phyloP scores from a whole-genome alignment of 2,329 filamentous ascomycete species.

The Byssochlamys sp. region DNA sequence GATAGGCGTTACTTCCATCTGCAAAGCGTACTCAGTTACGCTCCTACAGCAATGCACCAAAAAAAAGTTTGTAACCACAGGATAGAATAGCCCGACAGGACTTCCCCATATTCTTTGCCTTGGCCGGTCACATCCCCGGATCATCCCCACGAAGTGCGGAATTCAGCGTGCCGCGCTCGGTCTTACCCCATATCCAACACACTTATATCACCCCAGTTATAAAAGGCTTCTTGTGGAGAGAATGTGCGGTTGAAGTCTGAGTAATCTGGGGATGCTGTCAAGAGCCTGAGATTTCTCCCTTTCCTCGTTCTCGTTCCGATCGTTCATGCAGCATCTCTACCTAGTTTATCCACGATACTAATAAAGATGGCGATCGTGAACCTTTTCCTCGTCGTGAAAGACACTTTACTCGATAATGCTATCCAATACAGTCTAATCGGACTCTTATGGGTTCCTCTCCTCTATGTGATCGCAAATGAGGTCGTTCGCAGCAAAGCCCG shows the following conservation, averaged over 20 bases:
- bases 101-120: neutral
- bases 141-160: neutral
- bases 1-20: no score
- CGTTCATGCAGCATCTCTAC: neutral
- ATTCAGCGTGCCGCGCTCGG: neutral
- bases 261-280: neutral
- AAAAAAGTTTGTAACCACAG: no score
- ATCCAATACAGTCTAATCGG: neutral
- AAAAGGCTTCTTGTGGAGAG: neutral
- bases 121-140: neutral
- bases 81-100: neutral
- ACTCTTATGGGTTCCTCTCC: constrained; percentile 22
- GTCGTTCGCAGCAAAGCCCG: constrained; percentile 38
- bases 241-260: neutral
- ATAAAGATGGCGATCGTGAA: neutral
- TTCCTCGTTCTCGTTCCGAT: neutral
- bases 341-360: neutral
- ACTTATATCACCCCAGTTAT: neutral
- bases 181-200: neutral
- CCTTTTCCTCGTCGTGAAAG: neutral
- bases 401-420: neutral
- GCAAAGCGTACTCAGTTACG: no score
- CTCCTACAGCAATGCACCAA: no score
- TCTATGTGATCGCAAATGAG: constrained; percentile 44
- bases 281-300: neutral